Evolutionary conservation across 2,329 filamentous ascomycete genomes (phyloP).

Genomic region (Fusarium circinatum): DNA sequence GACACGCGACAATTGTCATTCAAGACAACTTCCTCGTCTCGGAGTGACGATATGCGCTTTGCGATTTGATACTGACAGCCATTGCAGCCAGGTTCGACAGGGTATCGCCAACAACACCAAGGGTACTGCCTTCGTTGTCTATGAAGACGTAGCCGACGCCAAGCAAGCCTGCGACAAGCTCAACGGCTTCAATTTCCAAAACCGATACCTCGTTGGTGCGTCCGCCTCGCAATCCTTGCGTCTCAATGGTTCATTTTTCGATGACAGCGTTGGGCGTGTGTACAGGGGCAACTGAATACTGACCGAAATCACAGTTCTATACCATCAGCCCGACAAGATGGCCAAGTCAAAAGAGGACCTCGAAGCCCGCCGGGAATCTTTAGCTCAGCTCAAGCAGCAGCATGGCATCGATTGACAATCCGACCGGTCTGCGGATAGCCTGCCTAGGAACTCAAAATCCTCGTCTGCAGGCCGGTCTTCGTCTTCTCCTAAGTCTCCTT

Average conservation of each 20-base stretch:
- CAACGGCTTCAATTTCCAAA: slow-evolving; percentile 99
- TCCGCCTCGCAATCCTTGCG: slow-evolving; percentile 39
- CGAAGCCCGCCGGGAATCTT: slow-evolving; percentile 91
- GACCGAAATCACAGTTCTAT: slow-evolving; percentile 59
- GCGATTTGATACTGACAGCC: slow-evolving; percentile 35
- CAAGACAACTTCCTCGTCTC: slow-evolving; percentile 12
- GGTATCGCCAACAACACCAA: slow-evolving; percentile 98
- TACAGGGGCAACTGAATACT: slow-evolving; percentile 14
- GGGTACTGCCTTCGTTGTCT: slow-evolving; percentile 98
- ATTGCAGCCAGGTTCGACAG: slow-evolving; percentile 90
- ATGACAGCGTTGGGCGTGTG: background rate
- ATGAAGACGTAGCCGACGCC: slow-evolving; percentile 98
- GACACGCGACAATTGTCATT: slow-evolving; percentile 1
- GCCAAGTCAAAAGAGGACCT: slow-evolving; percentile 91
- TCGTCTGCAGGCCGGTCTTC: slow-evolving; percentile 72
- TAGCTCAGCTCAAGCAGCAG: slow-evolving; percentile 97
- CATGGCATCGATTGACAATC: slow-evolving; percentile 98
- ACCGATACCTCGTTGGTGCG: slow-evolving; percentile 96
- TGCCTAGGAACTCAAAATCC: slow-evolving; percentile 55
- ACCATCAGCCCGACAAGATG: slow-evolving; percentile 74
- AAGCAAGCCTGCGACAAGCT: slow-evolving; percentile 99
- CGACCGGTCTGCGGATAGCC: slow-evolving; percentile 72
- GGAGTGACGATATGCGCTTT: slow-evolving; percentile 4
- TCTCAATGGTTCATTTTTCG: background rate
- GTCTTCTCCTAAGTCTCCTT: slow-evolving; percentile 55